Evolutionary conservation across 2,329 filamentous ascomycete genomes (phyloP).

Genomic region (Curvularia spicifera): DNA sequence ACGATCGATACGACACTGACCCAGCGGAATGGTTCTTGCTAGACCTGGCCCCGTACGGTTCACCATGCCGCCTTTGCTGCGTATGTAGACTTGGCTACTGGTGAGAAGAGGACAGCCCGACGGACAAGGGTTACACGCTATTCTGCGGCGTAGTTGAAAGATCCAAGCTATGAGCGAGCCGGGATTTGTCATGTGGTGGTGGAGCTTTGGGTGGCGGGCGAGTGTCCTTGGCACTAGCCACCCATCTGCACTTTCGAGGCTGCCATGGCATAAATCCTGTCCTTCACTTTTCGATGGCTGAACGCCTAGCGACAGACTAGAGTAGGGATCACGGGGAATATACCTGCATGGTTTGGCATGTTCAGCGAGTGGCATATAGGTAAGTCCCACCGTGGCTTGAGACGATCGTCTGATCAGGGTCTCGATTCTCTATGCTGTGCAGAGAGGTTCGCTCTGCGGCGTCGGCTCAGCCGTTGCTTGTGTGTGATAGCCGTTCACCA

Average conservation of each 20-base stretch:
- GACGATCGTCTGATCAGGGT: constrained; percentile 11
- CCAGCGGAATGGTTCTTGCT: constrained; percentile 28
- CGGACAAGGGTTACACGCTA: constrained; percentile 23
- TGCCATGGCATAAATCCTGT: not conserved
- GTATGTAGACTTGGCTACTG: constrained; percentile 19
- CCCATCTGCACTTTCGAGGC: not conserved
- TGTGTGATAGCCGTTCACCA: constrained; percentile 5
- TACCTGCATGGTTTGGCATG: not conserved
- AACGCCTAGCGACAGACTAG: not conserved
- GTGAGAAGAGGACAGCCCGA: constrained; percentile 26
- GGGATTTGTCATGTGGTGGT: constrained; percentile 20
- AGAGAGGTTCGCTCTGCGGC: constrained; percentile 3
- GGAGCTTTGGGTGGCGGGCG: constrained; percentile 1
- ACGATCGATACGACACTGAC: constrained; percentile 18
- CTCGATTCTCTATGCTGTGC: constrained; percentile 1
- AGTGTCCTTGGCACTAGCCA: constrained; percentile 2
- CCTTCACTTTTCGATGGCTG: not conserved
- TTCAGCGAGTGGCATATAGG: not conserved
- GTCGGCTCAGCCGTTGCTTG: constrained; percentile 3
- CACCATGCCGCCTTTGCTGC: constrained; percentile 16
- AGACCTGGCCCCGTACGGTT: constrained; percentile 19
- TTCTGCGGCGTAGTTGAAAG: constrained; percentile 23
- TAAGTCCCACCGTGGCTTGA: not conserved
- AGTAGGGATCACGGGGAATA: not conserved
- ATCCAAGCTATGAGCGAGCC: constrained; percentile 6